Conservation (phyloP, 345 rosid species). For the Viola odorata region DNA sequence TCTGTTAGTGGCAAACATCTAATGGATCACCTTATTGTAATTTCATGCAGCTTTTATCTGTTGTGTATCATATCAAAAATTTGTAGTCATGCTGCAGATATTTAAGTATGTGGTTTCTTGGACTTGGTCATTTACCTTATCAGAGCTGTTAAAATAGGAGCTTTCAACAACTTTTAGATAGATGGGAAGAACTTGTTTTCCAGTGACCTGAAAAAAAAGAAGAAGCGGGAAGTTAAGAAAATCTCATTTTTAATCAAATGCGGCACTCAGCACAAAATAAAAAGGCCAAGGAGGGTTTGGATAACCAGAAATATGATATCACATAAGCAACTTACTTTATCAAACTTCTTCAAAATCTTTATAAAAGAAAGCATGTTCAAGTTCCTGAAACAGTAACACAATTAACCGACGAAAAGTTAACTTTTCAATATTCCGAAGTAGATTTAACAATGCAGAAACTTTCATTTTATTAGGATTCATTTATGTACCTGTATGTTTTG, state of each 20-base stretch:
- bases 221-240: neutral
- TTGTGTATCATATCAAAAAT: neutral
- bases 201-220: constrained; percentile 50
- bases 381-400: constrained; percentile 49
- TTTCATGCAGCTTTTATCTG: constrained; percentile 9
- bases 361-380: constrained; percentile 94
- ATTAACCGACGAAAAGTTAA: constrained; percentile 4
- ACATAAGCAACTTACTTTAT: constrained; percentile 47
- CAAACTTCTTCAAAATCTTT: constrained; percentile 91
- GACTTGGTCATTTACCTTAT: constrained; percentile 55
- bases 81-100: neutral
- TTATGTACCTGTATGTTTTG: constrained; percentile 65
- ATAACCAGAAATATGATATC: neutral
- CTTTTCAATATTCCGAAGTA: neutral
- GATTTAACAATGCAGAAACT: neutral
- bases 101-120: constrained; percentile 1
- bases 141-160: constrained; percentile 90
- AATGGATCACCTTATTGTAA: constrained; percentile 9
- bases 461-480: neutral
- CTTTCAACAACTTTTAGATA: constrained; percentile 91
- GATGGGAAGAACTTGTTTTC: constrained; percentile 79
- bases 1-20: constrained; percentile 35
- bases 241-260: constrained; percentile 1
- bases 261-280: neutral
- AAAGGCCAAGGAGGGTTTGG: neutral